phyloP scores from a whole-genome alignment of 2,329 filamentous ascomycete species.

The Leptographium wingfieldii region DNA sequence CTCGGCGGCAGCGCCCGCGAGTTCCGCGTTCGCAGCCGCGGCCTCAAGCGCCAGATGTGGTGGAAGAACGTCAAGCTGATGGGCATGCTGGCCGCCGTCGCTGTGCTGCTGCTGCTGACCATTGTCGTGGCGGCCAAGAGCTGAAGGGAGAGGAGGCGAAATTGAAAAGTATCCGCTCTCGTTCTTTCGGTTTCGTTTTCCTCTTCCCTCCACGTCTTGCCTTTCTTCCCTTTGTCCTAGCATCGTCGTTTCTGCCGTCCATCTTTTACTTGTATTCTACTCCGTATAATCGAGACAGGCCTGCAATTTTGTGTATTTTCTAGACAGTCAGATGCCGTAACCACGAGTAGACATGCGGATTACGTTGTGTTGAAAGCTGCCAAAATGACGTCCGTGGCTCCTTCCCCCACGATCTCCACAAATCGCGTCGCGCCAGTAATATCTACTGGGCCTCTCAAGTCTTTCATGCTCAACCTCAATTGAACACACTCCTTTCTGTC shows the following conservation, averaged over 20 bases:
- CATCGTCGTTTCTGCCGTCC: not conserved
- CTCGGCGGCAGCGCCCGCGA: constrained; percentile 80
- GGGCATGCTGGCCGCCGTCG: constrained; percentile 60
- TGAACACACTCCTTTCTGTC: too few species aligned
- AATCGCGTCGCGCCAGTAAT: constrained; percentile 3
- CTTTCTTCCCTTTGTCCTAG: not conserved
- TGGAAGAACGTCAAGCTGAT: constrained; percentile 99
- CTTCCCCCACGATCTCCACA: not conserved
- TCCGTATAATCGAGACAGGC: not conserved
- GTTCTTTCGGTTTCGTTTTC: not conserved
- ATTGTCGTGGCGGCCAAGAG: constrained; percentile 40
- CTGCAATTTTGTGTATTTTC: not conserved
- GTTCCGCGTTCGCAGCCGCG: constrained; percentile 77
- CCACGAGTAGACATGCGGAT: not conserved
- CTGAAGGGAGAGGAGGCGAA: not conserved
- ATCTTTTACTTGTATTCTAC: not conserved
- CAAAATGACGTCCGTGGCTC: not conserved
- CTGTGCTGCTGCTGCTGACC: constrained; percentile 44
- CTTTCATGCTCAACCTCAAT: not conserved
- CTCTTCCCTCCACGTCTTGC: not conserved
- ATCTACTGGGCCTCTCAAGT: not conserved
- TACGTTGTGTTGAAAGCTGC: not conserved
- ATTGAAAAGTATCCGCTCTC: too few species aligned
- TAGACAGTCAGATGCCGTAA: not conserved
- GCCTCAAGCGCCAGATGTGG: constrained; percentile 91